Base-by-base conservation (phyloP, 2,329 filamentous ascomycete species). In the Trichoderma sp. region DNA sequence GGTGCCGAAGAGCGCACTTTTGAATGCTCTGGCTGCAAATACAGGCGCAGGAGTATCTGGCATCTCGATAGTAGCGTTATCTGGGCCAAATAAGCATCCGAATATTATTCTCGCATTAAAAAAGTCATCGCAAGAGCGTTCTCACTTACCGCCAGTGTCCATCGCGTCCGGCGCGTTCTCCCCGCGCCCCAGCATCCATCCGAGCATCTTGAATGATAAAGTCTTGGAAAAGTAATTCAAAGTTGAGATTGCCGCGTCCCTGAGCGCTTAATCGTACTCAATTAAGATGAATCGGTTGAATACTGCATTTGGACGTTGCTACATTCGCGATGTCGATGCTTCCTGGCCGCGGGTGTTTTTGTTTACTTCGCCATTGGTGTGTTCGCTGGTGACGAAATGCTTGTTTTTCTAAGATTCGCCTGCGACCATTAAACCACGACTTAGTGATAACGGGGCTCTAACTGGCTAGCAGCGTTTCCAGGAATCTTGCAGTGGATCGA, bases 41-140 rank as follows among this genome's bases (percentile, higher is more conserved):
- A 90, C 85, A 2, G 89, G 88, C 0, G 87, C 89, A 7, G 89
- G 89, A 18, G 89, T 91, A 73, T 90, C 88, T 49, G 88, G 88
- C 37, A 82, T 81, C 18, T 90, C 88, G 51, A 85, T 73, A 70
- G 85, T 83, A 0, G 83, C 83, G 3, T 74, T 82, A 56, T 83
- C 81, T 82, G 60, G 24, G 14, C 21, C 16, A 8, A 28, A 11
- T 43, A 13, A 24, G 30, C 16, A 51, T 70, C 16, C 56, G 58
- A 14, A 59, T 51, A 18, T 7, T 16, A 39, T 18, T 58, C 18
- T 26, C 43, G 26, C 10, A 18, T 14, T n/a, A 6, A 49, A 13
- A 34, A 28, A 11, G 3, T 16, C 18, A 16, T 54, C 10, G 14
- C 18, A 46, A 34, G 28, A 26, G 56, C 34, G 26, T 32, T 16